phyloP scores from a whole-genome alignment of 2,329 filamentous ascomycete genomes.

The Fusarium sp. region DNA sequence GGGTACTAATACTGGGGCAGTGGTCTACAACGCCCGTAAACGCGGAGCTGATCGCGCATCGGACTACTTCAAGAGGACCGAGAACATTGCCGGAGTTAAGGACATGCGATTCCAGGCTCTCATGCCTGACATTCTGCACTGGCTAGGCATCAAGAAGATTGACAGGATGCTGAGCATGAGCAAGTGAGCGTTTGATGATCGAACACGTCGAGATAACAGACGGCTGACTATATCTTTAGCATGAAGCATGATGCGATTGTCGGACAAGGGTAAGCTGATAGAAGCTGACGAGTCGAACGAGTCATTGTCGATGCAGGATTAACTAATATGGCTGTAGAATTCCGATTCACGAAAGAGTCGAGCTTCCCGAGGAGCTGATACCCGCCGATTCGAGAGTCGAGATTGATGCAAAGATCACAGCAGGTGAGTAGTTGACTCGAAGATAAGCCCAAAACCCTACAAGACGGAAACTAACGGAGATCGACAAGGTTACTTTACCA shows the following conservation, averaged over 20 bases:
- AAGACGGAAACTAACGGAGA: slow-evolving; percentile 37
- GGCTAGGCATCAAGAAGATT: slow-evolving; percentile 98
- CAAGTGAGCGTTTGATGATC: slow-evolving; percentile 70
- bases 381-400: slow-evolving; percentile 96
- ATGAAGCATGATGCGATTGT: slow-evolving; percentile 95
- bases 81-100: slow-evolving; percentile 97
- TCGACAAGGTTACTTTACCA: slow-evolving; percentile 77
- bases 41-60: slow-evolving; percentile 83
- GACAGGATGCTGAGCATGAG: slow-evolving; percentile 99
- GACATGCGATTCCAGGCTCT: slow-evolving; percentile 97
- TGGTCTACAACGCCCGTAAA: slow-evolving; percentile 84
- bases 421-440: slow-evolving; percentile 68
- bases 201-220: slow-evolving; percentile 21
- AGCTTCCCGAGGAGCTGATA: slow-evolving; percentile 93
- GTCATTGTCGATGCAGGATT: slow-evolving; percentile 21
- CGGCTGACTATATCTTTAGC: slow-evolving; percentile 59
- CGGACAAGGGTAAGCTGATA: slow-evolving; percentile 72
- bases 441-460: slow-evolving; percentile 9
- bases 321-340: slow-evolving; percentile 62
- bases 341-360: slow-evolving; percentile 88
- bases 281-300: slow-evolving; percentile 3
- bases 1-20: slow-evolving; percentile 47
- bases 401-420: slow-evolving; percentile 98
- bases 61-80: slow-evolving; percentile 97
- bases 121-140: slow-evolving; percentile 98